Evolutionary conservation across 768 basidiomycete genomes (phyloP), one percentile per base, ranked within the genome.

Genomic region (Rhizopogon sp.): DNA sequence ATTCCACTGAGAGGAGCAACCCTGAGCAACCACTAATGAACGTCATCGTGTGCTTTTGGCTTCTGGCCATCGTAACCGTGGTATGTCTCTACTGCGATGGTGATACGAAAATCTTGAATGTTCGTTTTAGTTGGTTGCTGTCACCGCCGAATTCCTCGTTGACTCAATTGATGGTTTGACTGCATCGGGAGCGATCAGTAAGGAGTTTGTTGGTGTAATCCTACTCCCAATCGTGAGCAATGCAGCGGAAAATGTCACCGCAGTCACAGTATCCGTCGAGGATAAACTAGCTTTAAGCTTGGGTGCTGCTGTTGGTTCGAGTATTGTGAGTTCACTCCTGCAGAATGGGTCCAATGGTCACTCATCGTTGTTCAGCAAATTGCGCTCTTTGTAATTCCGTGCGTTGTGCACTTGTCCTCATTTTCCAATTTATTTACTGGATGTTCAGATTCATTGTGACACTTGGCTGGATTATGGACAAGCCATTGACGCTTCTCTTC

Each of bases 221-320:
- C 74, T 98, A 14, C 79, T 98, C 8, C 96, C 96, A 6, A 93
- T 97, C 39, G 93, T 94, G 14, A 90, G 91, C 14, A 93, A 93
- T 65, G 88, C 91, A 4, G 92, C 90, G 53, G 94, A 97, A 65
- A 93, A 95, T 64, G 87, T 86, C 43, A 97, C 93, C 2, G 93
- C 94, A 14, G 91, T 97, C 31, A 87, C 87, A 1, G 93, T 94
- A 6, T 90, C 93, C 0, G 87, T 92, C 56, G 95, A 95, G 70
- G 83, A 87, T 69, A 93, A 95, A 68, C 73, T 97, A 17, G 90
- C 90, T 44, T 79, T 97, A 6, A 90, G 89, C 63, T 75, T 97
- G 53, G 85, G 88, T 29, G 90, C 96, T n/a, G 90, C 94, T 16
- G 89, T 93, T 13, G 90, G 93, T 46, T 88, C 87, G 2, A 87